phyloP scores from a whole-genome alignment of 139 green algal species.

The Microglena sp. region DNA sequence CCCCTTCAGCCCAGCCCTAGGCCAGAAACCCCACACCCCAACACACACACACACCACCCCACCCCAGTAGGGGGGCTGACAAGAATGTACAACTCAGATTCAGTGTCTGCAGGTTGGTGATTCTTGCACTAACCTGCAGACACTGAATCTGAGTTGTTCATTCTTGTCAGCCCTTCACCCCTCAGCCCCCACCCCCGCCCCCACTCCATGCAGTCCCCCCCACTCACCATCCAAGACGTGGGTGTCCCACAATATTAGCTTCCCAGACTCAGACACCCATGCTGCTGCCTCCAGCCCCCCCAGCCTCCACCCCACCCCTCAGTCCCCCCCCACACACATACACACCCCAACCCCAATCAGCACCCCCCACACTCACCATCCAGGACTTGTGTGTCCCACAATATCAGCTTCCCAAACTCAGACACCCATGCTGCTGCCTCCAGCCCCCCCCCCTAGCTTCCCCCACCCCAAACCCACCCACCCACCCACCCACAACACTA shows the following conservation, averaged over 20 bases:
- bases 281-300: not conserved
- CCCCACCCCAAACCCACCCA: not conserved
- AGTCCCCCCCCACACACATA: not conserved
- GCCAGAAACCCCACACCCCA: too few relatives aligned
- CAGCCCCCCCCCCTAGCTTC: not conserved
- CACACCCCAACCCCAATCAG: not conserved
- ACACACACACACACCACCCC: too few relatives aligned
- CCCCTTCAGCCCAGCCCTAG: too few relatives aligned
- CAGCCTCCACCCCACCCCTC: not conserved
- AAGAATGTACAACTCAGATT: not conserved
- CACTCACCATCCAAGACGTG: constrained; percentile 1
- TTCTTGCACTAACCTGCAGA: not conserved
- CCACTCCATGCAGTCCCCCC: not conserved
- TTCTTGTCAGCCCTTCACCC: too few relatives aligned
- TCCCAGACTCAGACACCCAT: constrained; percentile 9
- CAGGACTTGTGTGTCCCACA: not conserved
- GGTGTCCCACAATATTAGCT: constrained; percentile 14
- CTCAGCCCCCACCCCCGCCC: not conserved
- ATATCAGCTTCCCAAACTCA: not conserved
- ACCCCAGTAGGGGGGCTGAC: too few relatives aligned
- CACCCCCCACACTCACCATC: not conserved
- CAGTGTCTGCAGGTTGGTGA: not conserved
- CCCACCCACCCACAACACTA: not conserved
- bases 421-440: not conserved
- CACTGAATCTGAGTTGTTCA: not conserved